A percentile compares a stretch with the other conserved stretches of the same genome.
Evolutionary conservation across 139 green algal genomes (phyloP).

Genomic region (Yamagishiella unicocca): DNA sequence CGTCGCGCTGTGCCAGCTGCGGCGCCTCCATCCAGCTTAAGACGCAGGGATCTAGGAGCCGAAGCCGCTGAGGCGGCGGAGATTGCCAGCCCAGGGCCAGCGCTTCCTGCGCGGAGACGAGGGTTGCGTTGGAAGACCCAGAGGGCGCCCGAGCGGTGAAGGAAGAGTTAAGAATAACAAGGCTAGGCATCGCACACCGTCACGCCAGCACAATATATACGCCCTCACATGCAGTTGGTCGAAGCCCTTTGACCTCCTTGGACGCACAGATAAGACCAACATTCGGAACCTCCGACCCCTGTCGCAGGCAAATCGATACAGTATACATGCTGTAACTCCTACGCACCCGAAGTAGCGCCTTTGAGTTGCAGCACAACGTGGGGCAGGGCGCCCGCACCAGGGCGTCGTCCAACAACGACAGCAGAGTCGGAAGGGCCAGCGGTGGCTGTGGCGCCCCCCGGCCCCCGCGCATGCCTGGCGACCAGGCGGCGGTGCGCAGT

Average conservation of each 20-base stretch:
- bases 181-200: no score
- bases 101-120: not conserved
- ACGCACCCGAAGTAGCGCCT: slow-evolving; percentile 42
- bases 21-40: slow-evolving; percentile 58
- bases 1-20: slow-evolving; percentile 65
- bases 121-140: no score
- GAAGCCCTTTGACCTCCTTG: no score
- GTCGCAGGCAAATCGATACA: no score
- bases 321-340: no score
- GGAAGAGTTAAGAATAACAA: no score
- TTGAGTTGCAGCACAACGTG: slow-evolving; percentile 34
- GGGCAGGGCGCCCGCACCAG: slow-evolving; percentile 14
- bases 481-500: not conserved
- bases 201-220: no score
- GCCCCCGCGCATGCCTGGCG: not conserved
- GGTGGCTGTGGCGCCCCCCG: not conserved
- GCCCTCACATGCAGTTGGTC: no score
- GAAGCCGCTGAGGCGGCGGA: slow-evolving; percentile 4
- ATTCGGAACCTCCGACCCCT: no score
- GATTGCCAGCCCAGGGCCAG: slow-evolving; percentile 7
- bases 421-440: not conserved
- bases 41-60: slow-evolving; percentile 28
- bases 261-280: no score
- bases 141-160: no score
- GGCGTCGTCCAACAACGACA: slow-evolving; percentile 9